Evolutionary conservation across 2,329 filamentous ascomycete species (phyloP), one percentile per base, ranked within the genome.

Genomic region (Fusarium cyanostomum): DNA sequence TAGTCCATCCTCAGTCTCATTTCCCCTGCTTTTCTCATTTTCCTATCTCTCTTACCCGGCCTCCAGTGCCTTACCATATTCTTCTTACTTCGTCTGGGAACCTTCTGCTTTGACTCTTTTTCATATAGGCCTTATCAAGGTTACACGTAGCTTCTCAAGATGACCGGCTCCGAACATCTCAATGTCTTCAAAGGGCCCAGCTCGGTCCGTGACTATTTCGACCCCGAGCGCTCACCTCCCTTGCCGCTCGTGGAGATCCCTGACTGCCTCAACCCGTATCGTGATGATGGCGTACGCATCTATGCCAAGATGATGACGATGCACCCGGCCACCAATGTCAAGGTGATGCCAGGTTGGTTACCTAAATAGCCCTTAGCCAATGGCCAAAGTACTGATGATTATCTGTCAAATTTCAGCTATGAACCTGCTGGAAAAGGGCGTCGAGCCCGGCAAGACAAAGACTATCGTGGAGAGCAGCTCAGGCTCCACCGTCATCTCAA

Each of bases 301-400:
- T 88, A 87, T 59, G 86, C 86, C 30, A 88, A 88, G 73, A 84
- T 88, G 82, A 84, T 88, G 80, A 85, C 83, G 3, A 82, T 82
- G 76, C 83, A 84, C 59, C 86, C 86, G 1, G 83, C 85, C 11
- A 84, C 87, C 55, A 88, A 88, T 48, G 84, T 89, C 63, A 88
- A 89, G 68, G 81, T 83, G 15, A 80, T 88, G 74, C 86, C 86
- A 67, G 82, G 82, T 83, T 70, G 15, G 69, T 67, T 8, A 26
- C 21, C 16, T 18, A 21, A 34, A 15, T 8, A 9, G 8, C 18
- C 7, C 21, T 7, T 4, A 8, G 31, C 6, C 21, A 21, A 8
- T 11, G 26, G 11, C 18, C 16, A 24, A 12, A 27, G 18, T 26
- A 49, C 63, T 70, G 18, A 71, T 54, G 18, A 12, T 13, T 51